Percentiles rank a stretch among this genome's conserved stretches.
phyloP scores from a whole-genome alignment of 108 stramenopile species.

The Hondaea fermentalgiana region DNA sequence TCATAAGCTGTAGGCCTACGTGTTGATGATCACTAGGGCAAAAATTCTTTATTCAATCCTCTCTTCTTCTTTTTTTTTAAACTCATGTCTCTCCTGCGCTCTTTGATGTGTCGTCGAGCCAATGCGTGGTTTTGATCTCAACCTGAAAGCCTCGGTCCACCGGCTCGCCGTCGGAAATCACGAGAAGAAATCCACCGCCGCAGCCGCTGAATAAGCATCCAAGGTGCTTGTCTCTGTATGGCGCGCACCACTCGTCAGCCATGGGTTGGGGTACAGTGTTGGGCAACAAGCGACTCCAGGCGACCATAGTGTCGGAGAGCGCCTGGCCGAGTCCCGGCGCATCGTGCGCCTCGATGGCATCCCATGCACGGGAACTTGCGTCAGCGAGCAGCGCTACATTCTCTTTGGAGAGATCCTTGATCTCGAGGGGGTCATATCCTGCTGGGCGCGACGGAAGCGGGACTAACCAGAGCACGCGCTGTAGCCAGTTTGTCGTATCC shows the following conservation, averaged over 20 bases:
- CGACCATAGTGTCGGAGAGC: not conserved
- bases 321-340: not conserved
- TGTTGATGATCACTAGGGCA: too few species aligned
- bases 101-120: not conserved
- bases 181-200: not conserved
- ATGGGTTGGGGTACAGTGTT: not conserved
- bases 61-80: too few species aligned
- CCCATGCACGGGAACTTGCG: not conserved
- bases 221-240: not conserved
- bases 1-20: too few species aligned
- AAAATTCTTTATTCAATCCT: too few species aligned
- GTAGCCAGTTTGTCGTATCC: not conserved
- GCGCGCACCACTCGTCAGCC: not conserved
- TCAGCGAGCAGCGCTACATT: not conserved
- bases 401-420: not conserved
- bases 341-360: not conserved
- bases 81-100: too few species aligned
- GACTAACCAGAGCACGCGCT: not conserved
- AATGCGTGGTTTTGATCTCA: not conserved
- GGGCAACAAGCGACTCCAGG: not conserved
- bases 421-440: not conserved
- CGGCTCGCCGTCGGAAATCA: not conserved
- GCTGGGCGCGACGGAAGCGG: constrained; percentile 14
- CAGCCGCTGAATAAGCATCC: constrained; percentile 7
- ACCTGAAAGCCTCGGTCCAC: not conserved